phyloP scores from a whole-genome alignment of 2,329 filamentous ascomycete genomes.

The Incumbomyces lentus region DNA sequence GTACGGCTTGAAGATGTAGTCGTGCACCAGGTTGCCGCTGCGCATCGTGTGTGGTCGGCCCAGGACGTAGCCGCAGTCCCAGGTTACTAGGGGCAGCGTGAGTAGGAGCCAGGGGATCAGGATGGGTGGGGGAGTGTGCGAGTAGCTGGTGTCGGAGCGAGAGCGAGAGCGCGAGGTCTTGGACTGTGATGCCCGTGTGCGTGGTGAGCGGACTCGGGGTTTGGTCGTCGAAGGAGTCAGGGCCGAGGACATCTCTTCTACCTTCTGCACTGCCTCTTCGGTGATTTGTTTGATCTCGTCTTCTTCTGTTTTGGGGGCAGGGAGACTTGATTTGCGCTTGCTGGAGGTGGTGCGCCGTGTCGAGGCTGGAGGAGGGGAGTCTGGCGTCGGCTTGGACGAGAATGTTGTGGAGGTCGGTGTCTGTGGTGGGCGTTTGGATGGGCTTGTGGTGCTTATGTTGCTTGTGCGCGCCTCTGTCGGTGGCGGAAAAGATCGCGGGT shows the following conservation, averaged over 20 bases:
- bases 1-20: constrained; percentile 65
- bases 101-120: constrained; percentile 61
- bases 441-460: background rate
- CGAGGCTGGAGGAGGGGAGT: constrained; percentile 1
- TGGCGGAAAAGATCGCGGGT: constrained; percentile 2
- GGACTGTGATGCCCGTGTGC: background rate
- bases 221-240: background rate
- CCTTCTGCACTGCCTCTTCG: background rate
- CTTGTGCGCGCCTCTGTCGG: background rate
- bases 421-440: background rate
- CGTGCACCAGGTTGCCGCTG: constrained; percentile 41
- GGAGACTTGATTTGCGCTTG: background rate
- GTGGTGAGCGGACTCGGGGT: background rate
- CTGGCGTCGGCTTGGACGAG: background rate
- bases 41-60: constrained; percentile 72
- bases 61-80: constrained; percentile 72
- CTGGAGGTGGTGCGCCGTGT: background rate
- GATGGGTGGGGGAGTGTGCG: constrained; percentile 1
- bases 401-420: background rate
- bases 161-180: background rate
- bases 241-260: background rate
- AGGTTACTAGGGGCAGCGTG: constrained; percentile 65
- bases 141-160: background rate
- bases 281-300: constrained; percentile 1
- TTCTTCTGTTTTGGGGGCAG: background rate